Evolutionary conservation across 2,329 filamentous ascomycete species (phyloP), one percentile per base, ranked within the genome.

Genomic region (Alternaria sp.): DNA sequence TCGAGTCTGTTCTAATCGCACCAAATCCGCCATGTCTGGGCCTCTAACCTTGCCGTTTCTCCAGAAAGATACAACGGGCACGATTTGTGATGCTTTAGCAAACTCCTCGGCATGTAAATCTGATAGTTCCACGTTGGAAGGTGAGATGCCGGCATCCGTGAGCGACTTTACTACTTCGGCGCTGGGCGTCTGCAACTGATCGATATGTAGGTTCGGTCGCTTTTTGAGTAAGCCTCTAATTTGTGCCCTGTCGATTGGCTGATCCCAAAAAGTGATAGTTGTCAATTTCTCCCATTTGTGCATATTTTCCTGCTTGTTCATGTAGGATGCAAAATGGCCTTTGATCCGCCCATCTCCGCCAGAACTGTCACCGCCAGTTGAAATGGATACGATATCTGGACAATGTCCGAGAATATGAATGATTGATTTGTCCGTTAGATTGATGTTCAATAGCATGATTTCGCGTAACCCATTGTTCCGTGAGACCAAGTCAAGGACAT

Each of bases 401-500:
- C 32, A 36, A 36, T 36, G 0, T 36, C 32, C 32, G 7, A 36
- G 32, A 0, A 36, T 36, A 36, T 36, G 32, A 36, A 0, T 0
- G 15, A 36, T 5, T 36, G 32, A 36, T 0, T 36, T 5, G 32
- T 36, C 32, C 1, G 32, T 36, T 36, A 36, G 15, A n/a, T 36
- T 36, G 0, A 1, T 36, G 32, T 36, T 36, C 0, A 36, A 2
- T n/a, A 36, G 32, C 0, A 36, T 1, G 0, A 36, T 36, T 3
- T 36, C 32, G 15, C 32, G 32, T 36, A 36, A 1, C 32, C 32
- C 15, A 5, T 36, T 36, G 32, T 36, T 36, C 1, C 15, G 32
- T 36, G 32, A 36, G 0, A 36, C 32, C 4, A 36, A 36, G 0
- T 36, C 32, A 36, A 36, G 32, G 32, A 36, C 0, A 36, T 36